These are phyloP conservation scores for Pleurotus giganteus DNA, from an alignment of 768 basidiomycete genomes.

Conservation along the genomic window DNA sequence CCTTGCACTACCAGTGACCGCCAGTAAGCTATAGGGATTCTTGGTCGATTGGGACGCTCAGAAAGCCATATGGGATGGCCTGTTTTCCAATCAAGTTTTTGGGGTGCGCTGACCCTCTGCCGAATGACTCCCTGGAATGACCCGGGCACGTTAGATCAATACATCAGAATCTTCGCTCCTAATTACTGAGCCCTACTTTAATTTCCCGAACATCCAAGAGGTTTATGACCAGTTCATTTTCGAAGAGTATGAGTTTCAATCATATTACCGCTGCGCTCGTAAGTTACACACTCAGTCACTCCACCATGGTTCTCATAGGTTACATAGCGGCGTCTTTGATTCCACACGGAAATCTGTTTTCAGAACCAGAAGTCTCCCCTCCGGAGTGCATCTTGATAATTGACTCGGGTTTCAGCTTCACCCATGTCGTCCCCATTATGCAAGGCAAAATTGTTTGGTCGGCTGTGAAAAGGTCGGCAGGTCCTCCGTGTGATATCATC, in stretches of 20 bases:
- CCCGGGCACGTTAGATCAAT: slow-evolving; percentile 52
- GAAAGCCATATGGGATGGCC: slow-evolving; percentile 90
- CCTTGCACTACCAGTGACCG: slow-evolving; percentile 5
- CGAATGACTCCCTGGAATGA: background rate
- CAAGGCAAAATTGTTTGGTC: slow-evolving; percentile 72
- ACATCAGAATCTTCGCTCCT: slow-evolving; percentile 72
- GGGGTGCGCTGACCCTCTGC: slow-evolving; percentile 41
- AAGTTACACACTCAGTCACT: slow-evolving; percentile 27
- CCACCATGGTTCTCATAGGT: slow-evolving; percentile 12
- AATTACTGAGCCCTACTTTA: slow-evolving; percentile 93
- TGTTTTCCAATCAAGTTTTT: slow-evolving; percentile 73
- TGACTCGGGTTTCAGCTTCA: slow-evolving; percentile 93
- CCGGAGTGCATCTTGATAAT: slow-evolving; percentile 83
- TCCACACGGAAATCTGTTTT: slow-evolving; percentile 72
- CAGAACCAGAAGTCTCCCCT: slow-evolving; percentile 39
- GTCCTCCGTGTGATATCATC: slow-evolving; percentile 14
- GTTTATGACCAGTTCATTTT: slow-evolving; percentile 95
- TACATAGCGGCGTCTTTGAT: slow-evolving; percentile 74
- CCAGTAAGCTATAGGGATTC: slow-evolving; percentile 62
- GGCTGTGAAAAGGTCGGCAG: slow-evolving; percentile 72
- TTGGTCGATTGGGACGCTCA: slow-evolving; percentile 95
- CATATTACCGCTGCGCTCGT: slow-evolving; percentile 83
- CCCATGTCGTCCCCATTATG: slow-evolving; percentile 85
- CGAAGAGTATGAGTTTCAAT: slow-evolving; percentile 92
- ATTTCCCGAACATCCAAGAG: slow-evolving; percentile 88